Conservation (phyloP, 768 basidiomycete genomes). For the Leucocoprinus birnbaumii region DNA sequence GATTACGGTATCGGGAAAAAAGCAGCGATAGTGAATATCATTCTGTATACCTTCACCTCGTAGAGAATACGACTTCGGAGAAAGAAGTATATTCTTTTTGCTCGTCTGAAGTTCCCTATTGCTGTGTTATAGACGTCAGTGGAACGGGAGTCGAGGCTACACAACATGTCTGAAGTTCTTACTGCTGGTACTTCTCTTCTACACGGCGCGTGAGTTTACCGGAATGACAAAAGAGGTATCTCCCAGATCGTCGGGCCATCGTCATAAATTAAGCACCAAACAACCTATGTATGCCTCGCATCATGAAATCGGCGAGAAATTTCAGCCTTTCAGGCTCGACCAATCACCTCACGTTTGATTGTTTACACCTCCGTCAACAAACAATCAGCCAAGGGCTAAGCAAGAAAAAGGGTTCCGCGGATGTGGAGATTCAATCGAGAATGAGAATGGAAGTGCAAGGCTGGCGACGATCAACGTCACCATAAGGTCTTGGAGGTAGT, state of each 20-base stretch:
- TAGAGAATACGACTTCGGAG: too few species aligned
- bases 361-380: background rate
- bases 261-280: background rate
- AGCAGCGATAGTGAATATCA: background rate
- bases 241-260: conserved; percentile 1
- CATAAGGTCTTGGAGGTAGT: conserved; percentile 3
- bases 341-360: conserved; percentile 3
- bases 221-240: background rate
- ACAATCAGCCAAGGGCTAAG: background rate
- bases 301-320: background rate
- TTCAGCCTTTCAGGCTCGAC: background rate
- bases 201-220: background rate
- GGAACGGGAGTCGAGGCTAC: background rate
- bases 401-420: background rate
- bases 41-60: background rate
- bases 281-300: background rate
- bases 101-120: too few species aligned
- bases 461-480: background rate
- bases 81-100: too few species aligned
- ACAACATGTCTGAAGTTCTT: background rate
- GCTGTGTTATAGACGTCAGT: background rate
- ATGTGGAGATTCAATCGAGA: background rate
- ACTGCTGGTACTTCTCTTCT: background rate
- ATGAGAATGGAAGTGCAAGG: background rate
- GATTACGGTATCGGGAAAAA: background rate